Base-by-base conservation (phyloP, 768 basidiomycete species). In the Collybia sp. region DNA sequence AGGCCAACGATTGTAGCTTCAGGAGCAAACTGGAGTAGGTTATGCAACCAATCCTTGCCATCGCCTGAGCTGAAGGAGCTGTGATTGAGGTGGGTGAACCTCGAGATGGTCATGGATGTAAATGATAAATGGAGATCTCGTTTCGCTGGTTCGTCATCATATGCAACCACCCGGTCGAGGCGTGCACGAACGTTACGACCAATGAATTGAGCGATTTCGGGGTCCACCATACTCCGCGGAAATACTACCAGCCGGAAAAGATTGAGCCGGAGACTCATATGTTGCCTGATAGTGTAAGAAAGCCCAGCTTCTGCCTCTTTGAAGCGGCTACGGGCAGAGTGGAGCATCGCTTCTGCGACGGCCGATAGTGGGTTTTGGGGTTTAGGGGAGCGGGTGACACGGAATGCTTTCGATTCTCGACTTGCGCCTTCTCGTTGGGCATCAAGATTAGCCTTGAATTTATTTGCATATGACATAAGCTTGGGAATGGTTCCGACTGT, bases 261-360 rank as follows among this genome's bases (percentile, higher is more conserved):
- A 40, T 77, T 72, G 25, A 92, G 72, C 25, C 74, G 76, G 40
- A 93, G 75, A 51, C 80, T 82, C 75, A 93, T 83, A 47, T 82
- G 77, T 58, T 91, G 88, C 42, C 73, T 69, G 49, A 93, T 79
- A 12, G 76, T 65, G 51, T 83, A 82, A 5, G 76, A 75, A 6
- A 86, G 61, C 1, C 69, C 75, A 8, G 67, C 63, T 47, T 85
- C 85, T 12, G 75, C 72, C 63, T 88, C 88, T 52, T 78, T 83
- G 62, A 90, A 78, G 16, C 81, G 78, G 36, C 69, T 80, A 35
- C 81, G 77, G 19, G 90, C 86, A 0, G 88, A 86, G 45, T 77
- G 71, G 33, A 93, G 62, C 80, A 92, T 88, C 25, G 89, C 87
- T 51, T 87, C 81, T 1, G 91, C 90, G n/a, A 93, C 88, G 11